phyloP scores from a whole-genome alignment of 768 basidiomycete species.

The Rhizopogon rudus region DNA sequence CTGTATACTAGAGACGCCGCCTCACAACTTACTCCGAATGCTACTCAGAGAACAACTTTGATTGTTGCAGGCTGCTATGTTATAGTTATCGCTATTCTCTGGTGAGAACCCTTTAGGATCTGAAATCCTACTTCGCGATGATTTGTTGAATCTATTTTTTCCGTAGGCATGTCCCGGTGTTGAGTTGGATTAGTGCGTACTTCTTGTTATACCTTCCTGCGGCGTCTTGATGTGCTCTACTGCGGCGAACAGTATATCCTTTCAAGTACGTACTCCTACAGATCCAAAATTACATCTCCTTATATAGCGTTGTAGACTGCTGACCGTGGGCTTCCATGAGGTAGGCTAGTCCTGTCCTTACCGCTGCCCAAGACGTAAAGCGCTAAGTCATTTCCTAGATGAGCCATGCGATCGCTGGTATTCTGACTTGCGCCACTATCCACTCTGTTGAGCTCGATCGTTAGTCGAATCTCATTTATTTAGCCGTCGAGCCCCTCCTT shows the following conservation, averaged over 20 bases:
- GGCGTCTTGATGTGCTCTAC: conserved; percentile 7
- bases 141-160: conserved; percentile 4
- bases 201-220: neutral
- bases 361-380: neutral
- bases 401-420: conserved; percentile 79
- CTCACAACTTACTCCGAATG: conserved; percentile 52
- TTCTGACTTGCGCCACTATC: conserved; percentile 82
- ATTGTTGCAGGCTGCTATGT: conserved; percentile 79
- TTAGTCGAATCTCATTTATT: conserved; percentile 32
- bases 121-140: neutral
- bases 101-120: conserved; percentile 38
- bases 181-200: conserved; percentile 68
- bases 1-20: conserved; percentile 21
- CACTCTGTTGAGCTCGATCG: conserved; percentile 86
- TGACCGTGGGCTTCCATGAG: conserved; percentile 89
- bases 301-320: conserved; percentile 39
- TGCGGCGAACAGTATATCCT: conserved; percentile 61
- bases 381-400: conserved; percentile 41
- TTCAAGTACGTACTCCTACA: conserved; percentile 68
- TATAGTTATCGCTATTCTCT: conserved; percentile 71
- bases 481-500: neutral
- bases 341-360: conserved; percentile 29
- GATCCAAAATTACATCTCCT: neutral
- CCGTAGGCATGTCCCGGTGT: conserved; percentile 69
- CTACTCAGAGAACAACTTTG: conserved; percentile 69